Evolutionary conservation across 2,329 filamentous ascomycete genomes (phyloP).

Genomic region (Fusarium sp.): DNA sequence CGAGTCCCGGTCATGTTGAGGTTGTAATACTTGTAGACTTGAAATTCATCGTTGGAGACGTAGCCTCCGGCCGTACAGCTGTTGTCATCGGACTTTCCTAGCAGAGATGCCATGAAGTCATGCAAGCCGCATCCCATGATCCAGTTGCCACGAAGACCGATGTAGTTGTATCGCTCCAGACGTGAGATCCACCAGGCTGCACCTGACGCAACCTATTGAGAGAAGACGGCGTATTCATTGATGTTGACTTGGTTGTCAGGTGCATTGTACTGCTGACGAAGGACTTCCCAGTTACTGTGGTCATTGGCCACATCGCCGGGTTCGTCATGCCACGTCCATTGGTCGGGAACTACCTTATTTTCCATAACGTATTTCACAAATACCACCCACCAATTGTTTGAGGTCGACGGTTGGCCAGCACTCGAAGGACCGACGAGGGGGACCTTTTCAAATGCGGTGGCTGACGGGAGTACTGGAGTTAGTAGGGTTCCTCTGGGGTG

Average conservation of each 20-base stretch:
- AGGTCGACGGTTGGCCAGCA: neutral
- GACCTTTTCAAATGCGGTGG: neutral
- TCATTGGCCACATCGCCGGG: constrained; percentile 1
- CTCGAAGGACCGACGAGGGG: neutral
- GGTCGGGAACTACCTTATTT: neutral
- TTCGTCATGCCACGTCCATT: constrained; percentile 5
- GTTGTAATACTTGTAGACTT: constrained; percentile 8
- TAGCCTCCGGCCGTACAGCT: constrained; percentile 1
- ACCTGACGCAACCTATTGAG: neutral
- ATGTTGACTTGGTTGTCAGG: constrained; percentile 7
- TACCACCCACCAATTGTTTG: constrained; percentile 5
- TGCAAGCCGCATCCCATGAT: neutral
- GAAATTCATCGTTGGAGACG: neutral
- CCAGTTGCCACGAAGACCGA: constrained; percentile 6
- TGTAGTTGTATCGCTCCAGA: constrained; percentile 2
- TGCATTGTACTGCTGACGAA: neutral
- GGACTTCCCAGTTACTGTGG: neutral
- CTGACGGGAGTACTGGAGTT: neutral
- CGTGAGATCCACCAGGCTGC: constrained; percentile 2
- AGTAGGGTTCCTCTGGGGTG: no score
- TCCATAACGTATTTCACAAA: constrained; percentile 1
- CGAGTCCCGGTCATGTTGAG: neutral
- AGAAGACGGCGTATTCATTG: constrained; percentile 2
- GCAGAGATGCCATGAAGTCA: constrained; percentile 8
- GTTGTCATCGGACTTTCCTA: neutral